Evolutionary conservation across 140 eudicot genomes (phyloP).

Genomic region (Bidens hawaiensis): DNA sequence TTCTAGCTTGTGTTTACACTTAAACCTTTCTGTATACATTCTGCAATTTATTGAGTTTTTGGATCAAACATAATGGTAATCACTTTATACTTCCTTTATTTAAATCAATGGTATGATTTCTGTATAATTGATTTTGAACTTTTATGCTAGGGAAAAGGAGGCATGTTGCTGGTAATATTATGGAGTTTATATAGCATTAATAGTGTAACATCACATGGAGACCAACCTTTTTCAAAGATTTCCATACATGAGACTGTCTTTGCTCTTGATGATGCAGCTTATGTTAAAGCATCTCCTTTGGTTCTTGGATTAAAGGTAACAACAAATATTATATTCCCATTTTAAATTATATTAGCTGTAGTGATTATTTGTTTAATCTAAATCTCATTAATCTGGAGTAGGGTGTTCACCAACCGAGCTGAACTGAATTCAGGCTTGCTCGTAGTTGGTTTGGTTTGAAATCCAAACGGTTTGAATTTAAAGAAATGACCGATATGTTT

Average conservation of each 20-base stretch:
- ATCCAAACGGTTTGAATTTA: too few relatives aligned
- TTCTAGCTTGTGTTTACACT: slow-evolving; percentile 17
- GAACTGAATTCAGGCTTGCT: too few relatives aligned
- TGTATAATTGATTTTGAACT: not conserved
- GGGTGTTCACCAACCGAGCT: too few relatives aligned
- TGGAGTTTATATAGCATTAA: slow-evolving; percentile 37
- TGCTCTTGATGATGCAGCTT: slow-evolving; percentile 59
- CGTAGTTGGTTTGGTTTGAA: too few relatives aligned
- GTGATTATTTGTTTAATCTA: too few relatives aligned
- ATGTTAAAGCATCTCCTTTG: slow-evolving; percentile 68
- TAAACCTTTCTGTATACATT: slow-evolving; percentile 1
- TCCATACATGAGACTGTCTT: slow-evolving; percentile 48
- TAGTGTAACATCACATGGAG: slow-evolving; percentile 61
- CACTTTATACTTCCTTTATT: not conserved
- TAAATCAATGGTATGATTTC: not conserved
- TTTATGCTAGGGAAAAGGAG: slow-evolving; percentile 21
- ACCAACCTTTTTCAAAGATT: slow-evolving; percentile 74
- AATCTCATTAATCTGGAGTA: too few relatives aligned
- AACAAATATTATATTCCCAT: not conserved
- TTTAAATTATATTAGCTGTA: too few relatives aligned
- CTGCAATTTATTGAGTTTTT: not conserved
- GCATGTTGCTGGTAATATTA: slow-evolving; percentile 41
- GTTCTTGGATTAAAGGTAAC: slow-evolving; percentile 74
- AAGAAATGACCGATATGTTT: too few relatives aligned
- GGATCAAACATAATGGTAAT: slow-evolving; percentile 23